Conservation (phyloP, 2,329 filamentous ascomycete genomes). For the Monosporascus ibericus region DNA sequence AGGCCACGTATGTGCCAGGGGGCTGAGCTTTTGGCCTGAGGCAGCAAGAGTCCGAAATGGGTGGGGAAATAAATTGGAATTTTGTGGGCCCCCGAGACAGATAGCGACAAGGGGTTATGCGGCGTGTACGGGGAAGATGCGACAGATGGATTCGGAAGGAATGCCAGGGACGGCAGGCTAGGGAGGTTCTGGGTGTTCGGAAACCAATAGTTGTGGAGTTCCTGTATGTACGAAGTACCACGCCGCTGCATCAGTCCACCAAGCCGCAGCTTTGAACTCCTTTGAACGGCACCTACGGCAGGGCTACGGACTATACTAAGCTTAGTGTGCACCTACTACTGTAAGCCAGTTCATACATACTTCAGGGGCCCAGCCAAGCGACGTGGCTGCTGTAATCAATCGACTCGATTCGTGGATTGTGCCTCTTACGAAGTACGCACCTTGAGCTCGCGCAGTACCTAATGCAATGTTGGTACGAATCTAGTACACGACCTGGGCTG, state of each 20-base stretch:
- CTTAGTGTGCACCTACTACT: neutral
- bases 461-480: neutral
- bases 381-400: neutral
- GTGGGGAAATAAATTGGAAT: neutral
- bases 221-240: neutral
- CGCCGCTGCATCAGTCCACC: neutral
- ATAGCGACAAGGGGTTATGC: neutral
- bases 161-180: neutral
- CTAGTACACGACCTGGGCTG: neutral
- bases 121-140: neutral
- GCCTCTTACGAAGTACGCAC: neutral
- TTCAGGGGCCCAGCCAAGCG: neutral
- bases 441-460: neutral
- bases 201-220: neutral
- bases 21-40: slow-evolving; percentile 6
- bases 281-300: too few relatives aligned
- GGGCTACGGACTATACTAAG: too few relatives aligned
- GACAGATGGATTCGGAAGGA: neutral
- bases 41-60: slow-evolving; percentile 1
- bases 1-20: slow-evolving; percentile 13
- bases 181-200: neutral
- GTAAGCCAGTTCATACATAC: neutral
- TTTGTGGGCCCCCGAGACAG: neutral
- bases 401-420: neutral
- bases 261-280: too few relatives aligned